Evolutionary conservation across 495 filamentous ascomycete species (phyloP), one percentile per base, ranked within the genome.

Genomic region (Geopyxis carbonaria): DNA sequence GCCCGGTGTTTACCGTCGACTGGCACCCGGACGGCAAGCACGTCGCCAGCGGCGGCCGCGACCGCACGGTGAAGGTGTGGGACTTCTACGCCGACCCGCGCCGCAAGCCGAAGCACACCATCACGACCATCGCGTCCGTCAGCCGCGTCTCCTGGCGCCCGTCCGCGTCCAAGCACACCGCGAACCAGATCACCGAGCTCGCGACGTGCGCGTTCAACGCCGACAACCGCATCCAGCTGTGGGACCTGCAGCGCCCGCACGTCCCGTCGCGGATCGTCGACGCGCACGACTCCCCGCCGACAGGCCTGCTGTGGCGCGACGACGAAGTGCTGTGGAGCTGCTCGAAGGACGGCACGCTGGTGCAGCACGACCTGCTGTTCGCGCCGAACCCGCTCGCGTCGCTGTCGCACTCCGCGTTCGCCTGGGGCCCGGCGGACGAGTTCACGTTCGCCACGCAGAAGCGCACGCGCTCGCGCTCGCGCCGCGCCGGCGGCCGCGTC

Each of bases 1-100:
- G 74, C 29, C 69, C 75, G 0, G 92, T 80, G 50, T 76, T 72
- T 41, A 67, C 81, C 3, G 75, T 97, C 33, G 82, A 92, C 47
- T 97, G 91, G 89, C 89, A 97, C 54, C 84, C 83, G 1, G 87
- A 94, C 57, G 89, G 89, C 21, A 80, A 80, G 43, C 80, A 95
- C 57, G 64, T 93, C 11, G 75, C 79, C 25, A 93, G 82, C 52
- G 84, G 78, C 18, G 65, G 70, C 18, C 32, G 52, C 15, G 89
- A 97, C 55, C 73, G 73, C 44, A 78, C 75, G 35, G 79, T 92
- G 47, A 75, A 86, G 53, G 74, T 95, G 22, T 97, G 91, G 91
- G 83, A 95, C 57, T 69, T 94, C 51, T 72, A 70, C 20, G 71
- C 74, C 20, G 75, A 82, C 45, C 75, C 80, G 52, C 69, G 80